phyloP scores from a whole-genome alignment of 225 moss, liverwort and hornwort genomes.

The Neckera pumila region DNA sequence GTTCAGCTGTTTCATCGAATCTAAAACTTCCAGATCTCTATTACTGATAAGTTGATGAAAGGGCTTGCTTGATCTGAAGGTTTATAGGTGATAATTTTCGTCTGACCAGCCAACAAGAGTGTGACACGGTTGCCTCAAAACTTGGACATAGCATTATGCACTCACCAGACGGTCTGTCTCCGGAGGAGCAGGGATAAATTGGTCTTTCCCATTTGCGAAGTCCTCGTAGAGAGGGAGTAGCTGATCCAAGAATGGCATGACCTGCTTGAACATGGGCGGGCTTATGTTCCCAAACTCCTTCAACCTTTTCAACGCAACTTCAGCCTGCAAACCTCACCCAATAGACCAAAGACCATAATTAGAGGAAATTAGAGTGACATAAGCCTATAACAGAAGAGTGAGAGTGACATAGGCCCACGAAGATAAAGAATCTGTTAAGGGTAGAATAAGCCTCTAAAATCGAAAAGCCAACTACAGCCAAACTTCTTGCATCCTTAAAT shows the following conservation, averaged over 20 bases:
- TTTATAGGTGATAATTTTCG: background rate
- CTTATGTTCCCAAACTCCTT: constrained; percentile 64
- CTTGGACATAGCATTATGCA: background rate
- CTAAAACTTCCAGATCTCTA: background rate
- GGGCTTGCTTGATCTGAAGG: background rate
- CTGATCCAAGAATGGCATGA: constrained; percentile 74
- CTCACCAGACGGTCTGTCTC: constrained; percentile 70
- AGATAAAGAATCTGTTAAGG: background rate
- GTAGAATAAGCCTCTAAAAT: background rate
- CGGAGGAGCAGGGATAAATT: constrained; percentile 54
- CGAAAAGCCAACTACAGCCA: background rate
- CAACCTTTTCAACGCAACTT: constrained; percentile 59
- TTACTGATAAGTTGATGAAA: background rate
- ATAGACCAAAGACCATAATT: background rate
- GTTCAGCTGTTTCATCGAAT: background rate
- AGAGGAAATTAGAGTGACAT: background rate
- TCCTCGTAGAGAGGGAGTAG: constrained; percentile 71
- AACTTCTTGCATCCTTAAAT: background rate
- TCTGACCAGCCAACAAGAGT: background rate
- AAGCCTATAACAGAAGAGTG: background rate
- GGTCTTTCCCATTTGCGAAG: constrained; percentile 66
- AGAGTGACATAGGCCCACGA: background rate
- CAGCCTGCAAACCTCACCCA: constrained; percentile 37
- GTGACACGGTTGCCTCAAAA: background rate
- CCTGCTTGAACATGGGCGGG: constrained; percentile 74